Percentiles rank a stretch among this genome's conserved stretches.
phyloP scores from a whole-genome alignment of 2,329 filamentous ascomycete genomes.

The Taxawa tesnikishii region DNA sequence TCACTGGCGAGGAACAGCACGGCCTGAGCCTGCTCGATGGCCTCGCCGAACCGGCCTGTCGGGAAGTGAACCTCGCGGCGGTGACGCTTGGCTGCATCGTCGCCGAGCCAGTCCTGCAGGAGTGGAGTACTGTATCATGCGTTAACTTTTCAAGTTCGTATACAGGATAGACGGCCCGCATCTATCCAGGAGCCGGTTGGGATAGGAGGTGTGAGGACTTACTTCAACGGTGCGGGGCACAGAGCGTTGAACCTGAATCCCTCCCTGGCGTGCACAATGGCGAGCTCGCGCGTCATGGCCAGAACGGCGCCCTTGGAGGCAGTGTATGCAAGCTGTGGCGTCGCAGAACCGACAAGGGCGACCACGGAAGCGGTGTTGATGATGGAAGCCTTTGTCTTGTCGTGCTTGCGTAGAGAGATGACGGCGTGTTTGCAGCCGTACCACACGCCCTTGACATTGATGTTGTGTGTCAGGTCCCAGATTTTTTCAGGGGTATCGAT shows the following conservation, averaged over 20 bases:
- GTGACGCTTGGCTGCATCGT: constrained; percentile 68
- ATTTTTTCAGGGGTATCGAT: constrained; percentile 77
- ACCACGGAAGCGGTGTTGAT: constrained; percentile 91
- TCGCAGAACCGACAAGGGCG: constrained; percentile 74
- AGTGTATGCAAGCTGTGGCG: constrained; percentile 84
- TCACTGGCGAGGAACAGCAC: constrained; percentile 81
- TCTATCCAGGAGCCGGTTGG: no score
- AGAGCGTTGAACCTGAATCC: constrained; percentile 82
- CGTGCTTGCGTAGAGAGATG: constrained; percentile 63
- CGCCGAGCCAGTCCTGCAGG: constrained; percentile 85
- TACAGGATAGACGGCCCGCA: no score
- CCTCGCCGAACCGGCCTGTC: constrained; percentile 76
- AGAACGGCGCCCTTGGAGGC: constrained; percentile 88
- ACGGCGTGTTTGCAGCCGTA: constrained; percentile 89
- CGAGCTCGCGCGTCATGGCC: constrained; percentile 78
- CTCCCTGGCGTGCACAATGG: constrained; percentile 84
- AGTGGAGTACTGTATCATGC: constrained; percentile 53
- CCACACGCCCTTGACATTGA: constrained; percentile 99
- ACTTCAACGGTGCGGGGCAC: constrained; percentile 82
- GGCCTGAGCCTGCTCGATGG: constrained; percentile 84
- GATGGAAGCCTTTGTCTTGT: constrained; percentile 67
- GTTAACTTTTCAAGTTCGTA: neutral
- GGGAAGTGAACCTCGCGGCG: constrained; percentile 86
- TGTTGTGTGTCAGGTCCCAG: constrained; percentile 86
- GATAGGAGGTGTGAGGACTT: constrained; percentile 13